Conservation (phyloP, 805 yeast genomes). For the Sungouiozyma ichnusensis region DNA sequence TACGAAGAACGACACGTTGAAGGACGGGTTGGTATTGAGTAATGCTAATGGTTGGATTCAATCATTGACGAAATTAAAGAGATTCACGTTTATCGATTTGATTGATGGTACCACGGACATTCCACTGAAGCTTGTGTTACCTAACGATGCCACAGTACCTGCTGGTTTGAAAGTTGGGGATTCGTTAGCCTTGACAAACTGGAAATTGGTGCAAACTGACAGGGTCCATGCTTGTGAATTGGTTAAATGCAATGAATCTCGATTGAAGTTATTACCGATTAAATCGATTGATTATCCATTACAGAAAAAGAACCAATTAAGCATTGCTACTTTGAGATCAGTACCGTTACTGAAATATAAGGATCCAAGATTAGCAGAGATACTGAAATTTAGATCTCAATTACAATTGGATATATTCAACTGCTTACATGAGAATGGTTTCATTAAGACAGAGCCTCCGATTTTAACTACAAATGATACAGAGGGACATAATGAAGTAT, state of each 20-base stretch:
- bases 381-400: conserved; percentile 63
- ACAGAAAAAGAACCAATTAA: conserved; percentile 67
- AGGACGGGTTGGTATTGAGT: conserved; percentile 10
- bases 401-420: conserved; percentile 42
- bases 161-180: conserved; percentile 35
- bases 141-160: conserved; percentile 7
- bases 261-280: conserved; percentile 45
- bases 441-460: conserved; percentile 76
- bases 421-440: conserved; percentile 45
- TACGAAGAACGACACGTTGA: background rate
- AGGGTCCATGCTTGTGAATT: conserved; percentile 46
- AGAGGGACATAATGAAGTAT: conserved; percentile 95
- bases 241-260: conserved; percentile 25
- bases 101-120: conserved; percentile 61
- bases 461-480: conserved; percentile 82
- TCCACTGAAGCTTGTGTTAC: conserved; percentile 46
- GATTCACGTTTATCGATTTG: conserved; percentile 68
- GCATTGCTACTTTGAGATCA: conserved; percentile 55
- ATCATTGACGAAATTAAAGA: conserved; percentile 62
- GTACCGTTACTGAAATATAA: conserved; percentile 74
- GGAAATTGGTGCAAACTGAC: conserved; percentile 12
- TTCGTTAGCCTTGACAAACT: conserved; percentile 35
- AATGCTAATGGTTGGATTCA: conserved; percentile 61
- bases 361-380: conserved; percentile 51
- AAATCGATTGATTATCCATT: conserved; percentile 63